phyloP scores from a whole-genome alignment of 2,329 filamentous ascomycete genomes.

The Talaromyces sp. region DNA sequence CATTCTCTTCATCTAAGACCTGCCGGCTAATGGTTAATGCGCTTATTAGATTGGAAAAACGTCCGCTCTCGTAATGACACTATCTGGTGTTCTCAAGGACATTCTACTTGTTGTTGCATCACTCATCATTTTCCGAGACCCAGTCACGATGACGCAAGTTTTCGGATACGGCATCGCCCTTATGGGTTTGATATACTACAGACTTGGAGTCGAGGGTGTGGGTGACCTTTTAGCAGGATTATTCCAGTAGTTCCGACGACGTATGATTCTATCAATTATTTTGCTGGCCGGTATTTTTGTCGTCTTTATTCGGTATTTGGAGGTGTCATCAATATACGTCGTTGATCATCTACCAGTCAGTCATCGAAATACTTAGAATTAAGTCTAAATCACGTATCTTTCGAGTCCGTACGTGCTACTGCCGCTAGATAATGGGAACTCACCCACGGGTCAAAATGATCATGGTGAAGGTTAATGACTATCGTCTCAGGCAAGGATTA shows the following conservation, averaged over 20 bases:
- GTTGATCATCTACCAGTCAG: neutral
- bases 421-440: neutral
- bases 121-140: constrained; percentile 72
- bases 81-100: constrained; percentile 82
- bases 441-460: neutral
- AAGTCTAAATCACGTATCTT: neutral
- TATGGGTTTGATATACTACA: constrained; percentile 63
- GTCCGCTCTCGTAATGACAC: constrained; percentile 76
- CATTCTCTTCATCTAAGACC: neutral
- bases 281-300: neutral
- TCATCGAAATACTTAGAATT: neutral
- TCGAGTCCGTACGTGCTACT: neutral
- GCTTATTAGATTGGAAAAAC: constrained; percentile 74
- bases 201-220: constrained; percentile 59
- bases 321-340: neutral
- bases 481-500: neutral
- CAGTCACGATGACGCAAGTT: constrained; percentile 65
- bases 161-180: constrained; percentile 73
- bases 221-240: neutral
- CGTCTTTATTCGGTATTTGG: neutral
- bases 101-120: constrained; percentile 74
- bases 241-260: constrained; percentile 1
- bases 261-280: neutral
- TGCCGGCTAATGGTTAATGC: constrained; percentile 8
- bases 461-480: neutral